A percentile compares a stretch with the other conserved stretches of the same genome.
phyloP scores from a whole-genome alignment of 208 protist species.

The Plasmodiophora brassicae region DNA sequence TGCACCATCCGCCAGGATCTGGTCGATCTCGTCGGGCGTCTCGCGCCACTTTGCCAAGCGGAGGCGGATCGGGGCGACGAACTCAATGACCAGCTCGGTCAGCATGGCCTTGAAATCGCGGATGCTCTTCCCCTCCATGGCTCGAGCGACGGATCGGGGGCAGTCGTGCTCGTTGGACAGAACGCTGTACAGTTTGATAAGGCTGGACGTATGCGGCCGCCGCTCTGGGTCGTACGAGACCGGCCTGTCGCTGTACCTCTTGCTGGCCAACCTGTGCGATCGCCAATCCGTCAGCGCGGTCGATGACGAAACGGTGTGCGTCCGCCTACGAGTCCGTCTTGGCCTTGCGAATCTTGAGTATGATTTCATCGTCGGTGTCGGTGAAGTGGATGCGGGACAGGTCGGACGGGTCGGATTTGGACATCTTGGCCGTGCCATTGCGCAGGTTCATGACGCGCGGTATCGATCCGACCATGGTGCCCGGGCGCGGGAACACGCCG shows the following conservation, averaged over 20 bases:
- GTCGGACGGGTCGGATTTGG: neutral
- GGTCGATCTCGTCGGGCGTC: neutral
- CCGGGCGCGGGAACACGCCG: neutral
- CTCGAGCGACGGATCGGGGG: too few relatives aligned
- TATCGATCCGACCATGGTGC: neutral
- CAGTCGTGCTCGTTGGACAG: neutral
- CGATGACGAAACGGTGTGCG: neutral
- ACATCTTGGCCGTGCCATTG: neutral
- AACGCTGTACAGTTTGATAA: neutral
- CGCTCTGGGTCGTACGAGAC: neutral
- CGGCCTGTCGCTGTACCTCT: too few relatives aligned
- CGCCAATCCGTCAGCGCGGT: neutral
- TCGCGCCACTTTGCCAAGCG: neutral
- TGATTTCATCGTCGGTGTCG: neutral
- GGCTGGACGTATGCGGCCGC: neutral
- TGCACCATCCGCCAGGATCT: neutral
- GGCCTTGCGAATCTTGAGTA: neutral
- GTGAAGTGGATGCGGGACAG: slow-evolving; percentile 9
- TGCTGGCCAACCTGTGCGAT: neutral
- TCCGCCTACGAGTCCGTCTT: neutral
- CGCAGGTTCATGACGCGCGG: neutral
- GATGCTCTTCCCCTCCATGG: neutral
- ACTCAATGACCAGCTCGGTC: neutral
- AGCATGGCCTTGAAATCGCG: neutral
- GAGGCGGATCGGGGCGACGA: neutral